phyloP scores from a whole-genome alignment of 345 rosid genomes.

The Eucalyptus cloeziana region DNA sequence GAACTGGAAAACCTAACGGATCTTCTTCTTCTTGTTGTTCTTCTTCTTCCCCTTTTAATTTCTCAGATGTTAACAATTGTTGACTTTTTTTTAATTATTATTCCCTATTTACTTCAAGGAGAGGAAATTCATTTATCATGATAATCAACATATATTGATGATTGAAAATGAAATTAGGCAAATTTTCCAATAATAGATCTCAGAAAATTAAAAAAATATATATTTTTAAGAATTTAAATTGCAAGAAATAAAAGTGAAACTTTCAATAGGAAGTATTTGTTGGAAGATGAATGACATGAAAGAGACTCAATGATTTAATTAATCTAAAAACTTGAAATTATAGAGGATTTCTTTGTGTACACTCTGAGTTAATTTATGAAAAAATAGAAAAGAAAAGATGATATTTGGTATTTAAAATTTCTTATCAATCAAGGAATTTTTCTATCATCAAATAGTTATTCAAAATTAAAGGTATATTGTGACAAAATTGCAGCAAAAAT shows the following conservation, averaged over 20 bases:
- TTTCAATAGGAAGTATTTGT: background rate
- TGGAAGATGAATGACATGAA: fast-evolving
- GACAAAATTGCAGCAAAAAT: background rate
- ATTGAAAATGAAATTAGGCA: background rate
- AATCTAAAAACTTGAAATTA: background rate
- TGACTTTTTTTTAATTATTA: background rate
- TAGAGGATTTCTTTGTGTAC: fast-evolving
- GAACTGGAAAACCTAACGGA: background rate
- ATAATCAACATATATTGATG: background rate
- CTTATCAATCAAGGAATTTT: too few relatives aligned
- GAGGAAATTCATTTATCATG: background rate
- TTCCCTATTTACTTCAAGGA: background rate
- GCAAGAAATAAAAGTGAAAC: background rate
- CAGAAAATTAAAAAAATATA: background rate
- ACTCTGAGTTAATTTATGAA: fast-evolving
- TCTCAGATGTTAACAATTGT: background rate
- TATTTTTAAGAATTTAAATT: background rate
- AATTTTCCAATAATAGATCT: background rate
- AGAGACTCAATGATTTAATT: fast-evolving
- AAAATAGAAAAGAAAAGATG: too few relatives aligned
- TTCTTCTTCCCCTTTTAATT: background rate
- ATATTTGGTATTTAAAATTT: too few relatives aligned
- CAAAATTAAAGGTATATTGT: too few relatives aligned
- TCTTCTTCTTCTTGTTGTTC: background rate
- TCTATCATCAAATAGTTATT: background rate